Percentiles rank a stretch among this genome's conserved stretches.
Evolutionary conservation across 2,329 filamentous ascomycete species (phyloP).

Genomic region (Neurospora sp.): DNA sequence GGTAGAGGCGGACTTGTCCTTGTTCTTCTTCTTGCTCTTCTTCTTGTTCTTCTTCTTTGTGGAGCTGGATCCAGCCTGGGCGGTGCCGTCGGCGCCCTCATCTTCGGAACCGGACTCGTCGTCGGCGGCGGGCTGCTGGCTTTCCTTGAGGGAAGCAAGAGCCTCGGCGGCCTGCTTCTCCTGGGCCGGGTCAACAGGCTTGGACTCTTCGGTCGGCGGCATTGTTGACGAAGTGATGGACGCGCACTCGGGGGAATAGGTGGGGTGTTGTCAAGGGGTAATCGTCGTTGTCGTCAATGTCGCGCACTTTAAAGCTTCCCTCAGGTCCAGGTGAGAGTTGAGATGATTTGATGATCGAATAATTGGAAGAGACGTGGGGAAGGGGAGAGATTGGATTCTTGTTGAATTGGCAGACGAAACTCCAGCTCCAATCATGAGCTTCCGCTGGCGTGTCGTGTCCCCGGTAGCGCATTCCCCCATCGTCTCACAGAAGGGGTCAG

Average conservation of each 20-base stretch:
- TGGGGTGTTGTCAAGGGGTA: background rate
- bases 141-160: constrained; percentile 29
- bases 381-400: background rate
- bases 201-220: constrained; percentile 48
- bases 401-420: background rate
- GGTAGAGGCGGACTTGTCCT: constrained; percentile 32
- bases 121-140: constrained; percentile 35
- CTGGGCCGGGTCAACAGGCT: constrained; percentile 45
- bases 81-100: constrained; percentile 27
- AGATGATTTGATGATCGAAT: background rate
- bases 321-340: background rate
- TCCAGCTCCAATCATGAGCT: background rate
- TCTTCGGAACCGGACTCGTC: constrained; percentile 36
- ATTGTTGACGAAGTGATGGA: constrained; percentile 20
- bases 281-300: background rate
- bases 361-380: background rate
- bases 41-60: constrained; percentile 51
- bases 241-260: background rate
- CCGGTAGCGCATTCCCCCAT: background rate
- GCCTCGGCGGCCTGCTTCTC: constrained; percentile 30
- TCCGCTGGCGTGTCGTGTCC: background rate
- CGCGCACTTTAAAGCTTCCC: background rate
- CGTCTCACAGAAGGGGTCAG: background rate
- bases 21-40: constrained; percentile 56
- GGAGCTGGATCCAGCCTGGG: constrained; percentile 16